Base-by-base conservation (phyloP, 1,284 basidiomycete genomes). In the Xanthoconium separans region DNA sequence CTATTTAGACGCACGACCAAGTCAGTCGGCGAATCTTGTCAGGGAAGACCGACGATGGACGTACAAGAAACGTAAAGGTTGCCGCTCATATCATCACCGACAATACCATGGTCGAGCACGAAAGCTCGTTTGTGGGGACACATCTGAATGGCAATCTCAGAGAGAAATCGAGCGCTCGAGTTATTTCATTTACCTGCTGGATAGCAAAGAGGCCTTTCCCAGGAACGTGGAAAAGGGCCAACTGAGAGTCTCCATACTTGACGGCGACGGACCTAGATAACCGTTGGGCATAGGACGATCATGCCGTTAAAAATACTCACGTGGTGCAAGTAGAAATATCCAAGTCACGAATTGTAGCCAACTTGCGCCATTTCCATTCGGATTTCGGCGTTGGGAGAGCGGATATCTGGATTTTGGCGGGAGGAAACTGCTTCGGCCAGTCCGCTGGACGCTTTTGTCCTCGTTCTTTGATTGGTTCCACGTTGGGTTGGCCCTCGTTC, bases 211-310 rank as follows among this genome's bases (percentile, higher is more conserved):
- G 80, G 0, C 84, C 83, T 44, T 77, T 74, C 0, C 73, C 72
- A 0, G 83, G 82, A 5, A 85, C 77, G 61, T 82, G 77, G 69
- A 80, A 85, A 48, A 91, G 76, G 3, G 88, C 88, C 7, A 91
- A 73, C 63, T 89, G 87, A 7, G 81, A 82, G 61, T 89, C 85
- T 1, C 86, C 85, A 61, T 88, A 87, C 58, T 84, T 84, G 50
- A 90, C 77, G 2, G 84, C 85, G 10, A 74, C 80, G 31, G 64
- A 65, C 11, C 64, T 68, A 44, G 41, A 45, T 22, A 13, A 31
- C 22, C 2, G 41, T 39, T 47, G 16, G 18, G 20, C 3, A 39
- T 30, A 34, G n/a, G n/a, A 52, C 13, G 12, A 6, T 6, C 33
- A 44, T 20, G 8, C 15, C 16, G 42, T 37, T 18, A 33, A 40